Evolutionary conservation across 1,284 basidiomycete genomes (phyloP).

Genomic region (Psilocybe mexicana): DNA sequence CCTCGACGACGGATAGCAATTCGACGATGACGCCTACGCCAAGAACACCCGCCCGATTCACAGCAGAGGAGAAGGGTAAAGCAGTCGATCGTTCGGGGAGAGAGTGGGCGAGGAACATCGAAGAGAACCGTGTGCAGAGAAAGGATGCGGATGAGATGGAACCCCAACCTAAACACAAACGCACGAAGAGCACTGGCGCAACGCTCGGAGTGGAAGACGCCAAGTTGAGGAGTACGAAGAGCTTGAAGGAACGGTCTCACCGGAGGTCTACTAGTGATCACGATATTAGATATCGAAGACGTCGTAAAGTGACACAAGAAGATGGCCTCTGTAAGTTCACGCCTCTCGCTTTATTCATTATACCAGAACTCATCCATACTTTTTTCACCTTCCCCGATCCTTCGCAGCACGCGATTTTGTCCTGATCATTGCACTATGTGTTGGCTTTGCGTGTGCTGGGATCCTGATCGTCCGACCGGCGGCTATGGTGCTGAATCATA

Average conservation of each 20-base stretch:
- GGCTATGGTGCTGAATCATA: neutral
- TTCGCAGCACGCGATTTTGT: conserved; percentile 23
- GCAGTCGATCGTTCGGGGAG: neutral
- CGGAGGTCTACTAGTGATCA: neutral
- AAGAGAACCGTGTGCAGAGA: neutral
- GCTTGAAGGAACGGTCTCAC: neutral
- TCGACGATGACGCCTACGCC: neutral
- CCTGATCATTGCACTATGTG: conserved; percentile 21
- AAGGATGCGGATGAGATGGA: neutral
- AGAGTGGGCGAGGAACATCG: neutral
- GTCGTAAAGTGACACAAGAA: neutral
- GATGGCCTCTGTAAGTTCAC: conserved; percentile 7
- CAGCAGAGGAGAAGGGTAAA: conserved; percentile 4
- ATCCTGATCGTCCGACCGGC: conserved; percentile 19
- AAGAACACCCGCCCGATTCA: neutral
- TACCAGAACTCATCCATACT: too few species aligned
- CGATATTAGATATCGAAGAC: neutral
- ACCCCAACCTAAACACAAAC: neutral
- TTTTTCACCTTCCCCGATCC: too few species aligned
- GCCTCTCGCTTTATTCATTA: neutral
- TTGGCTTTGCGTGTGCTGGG: conserved; percentile 21
- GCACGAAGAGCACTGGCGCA: too few species aligned
- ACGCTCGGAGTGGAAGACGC: neutral
- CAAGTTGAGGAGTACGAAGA: neutral
- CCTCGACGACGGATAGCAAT: neutral